Evolutionary conservation across 1,284 basidiomycete genomes (phyloP).

Genomic region (Sanguinoderma infundibulare): DNA sequence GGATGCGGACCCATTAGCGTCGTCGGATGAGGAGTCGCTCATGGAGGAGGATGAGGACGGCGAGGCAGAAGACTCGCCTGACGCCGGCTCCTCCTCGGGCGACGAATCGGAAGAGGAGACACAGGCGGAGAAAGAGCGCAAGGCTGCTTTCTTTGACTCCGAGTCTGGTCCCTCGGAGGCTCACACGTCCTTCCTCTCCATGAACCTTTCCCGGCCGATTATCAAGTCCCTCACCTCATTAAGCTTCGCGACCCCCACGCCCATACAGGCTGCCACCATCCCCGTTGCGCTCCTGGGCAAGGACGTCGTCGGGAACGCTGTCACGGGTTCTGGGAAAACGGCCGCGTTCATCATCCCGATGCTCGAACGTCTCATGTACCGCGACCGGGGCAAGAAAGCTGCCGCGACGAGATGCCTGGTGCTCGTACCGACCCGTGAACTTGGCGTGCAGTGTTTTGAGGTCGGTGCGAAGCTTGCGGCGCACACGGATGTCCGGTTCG

Average conservation of each 20-base stretch:
- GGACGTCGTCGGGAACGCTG: constrained; percentile 93
- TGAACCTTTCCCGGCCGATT: constrained; percentile 90
- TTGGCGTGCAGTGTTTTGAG: constrained; percentile 94
- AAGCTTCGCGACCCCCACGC: constrained; percentile 87
- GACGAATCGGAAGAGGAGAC: constrained; percentile 70
- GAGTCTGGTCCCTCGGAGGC: constrained; percentile 50
- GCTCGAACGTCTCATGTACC: constrained; percentile 88
- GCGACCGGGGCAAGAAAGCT: constrained; percentile 84
- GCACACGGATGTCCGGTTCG: constrained; percentile 89
- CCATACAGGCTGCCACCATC: constrained; percentile 93
- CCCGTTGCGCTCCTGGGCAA: constrained; percentile 93
- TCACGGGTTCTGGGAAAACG: constrained; percentile 97
- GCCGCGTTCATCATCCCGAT: constrained; percentile 96
- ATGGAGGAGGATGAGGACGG: constrained; percentile 44
- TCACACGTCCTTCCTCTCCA: constrained; percentile 78
- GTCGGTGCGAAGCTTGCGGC: constrained; percentile 86
- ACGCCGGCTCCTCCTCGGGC: constrained; percentile 41
- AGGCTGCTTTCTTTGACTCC: constrained; percentile 85
- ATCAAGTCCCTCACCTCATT: constrained; percentile 86
- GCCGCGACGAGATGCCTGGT: constrained; percentile 94
- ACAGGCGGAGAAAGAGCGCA: constrained; percentile 75
- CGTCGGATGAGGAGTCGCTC: constrained; percentile 47
- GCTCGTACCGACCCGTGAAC: constrained; percentile 91
- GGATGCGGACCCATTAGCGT: constrained; percentile 51
- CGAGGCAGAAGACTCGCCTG: constrained; percentile 43